These are phyloP conservation scores for Cryphonectria carpinicola DNA, from an alignment of 2,329 filamentous ascomycete species.

Conservation along the genomic window DNA sequence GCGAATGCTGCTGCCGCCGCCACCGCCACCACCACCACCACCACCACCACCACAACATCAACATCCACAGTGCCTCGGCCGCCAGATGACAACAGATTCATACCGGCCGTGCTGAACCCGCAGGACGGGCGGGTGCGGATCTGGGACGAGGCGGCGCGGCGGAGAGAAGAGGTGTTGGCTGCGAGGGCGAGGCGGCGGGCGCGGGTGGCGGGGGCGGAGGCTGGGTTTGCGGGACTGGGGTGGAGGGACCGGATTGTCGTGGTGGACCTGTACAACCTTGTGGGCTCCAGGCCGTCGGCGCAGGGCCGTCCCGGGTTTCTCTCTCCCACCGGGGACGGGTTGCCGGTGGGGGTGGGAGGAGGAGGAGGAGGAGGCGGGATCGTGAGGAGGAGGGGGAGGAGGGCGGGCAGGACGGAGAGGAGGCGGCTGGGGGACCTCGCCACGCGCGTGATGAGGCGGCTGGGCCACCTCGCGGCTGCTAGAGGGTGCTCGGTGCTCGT, in stretches of 20 bases:
- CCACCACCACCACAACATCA: no score
- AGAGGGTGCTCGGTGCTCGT: conserved; percentile 3
- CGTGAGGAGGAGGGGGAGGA: not conserved
- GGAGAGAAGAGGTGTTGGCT: not conserved
- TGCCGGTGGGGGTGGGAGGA: not conserved
- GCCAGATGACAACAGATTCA: not conserved
- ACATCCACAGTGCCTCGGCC: no score
- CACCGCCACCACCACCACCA: no score
- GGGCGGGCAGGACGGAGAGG: not conserved
- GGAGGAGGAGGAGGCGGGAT: no score
- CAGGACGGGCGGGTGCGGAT: not conserved
- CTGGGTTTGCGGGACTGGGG: not conserved
- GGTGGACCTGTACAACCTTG: not conserved
- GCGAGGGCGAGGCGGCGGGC: not conserved
- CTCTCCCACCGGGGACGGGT: no score
- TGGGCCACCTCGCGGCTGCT: not conserved
- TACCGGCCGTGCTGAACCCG: not conserved
- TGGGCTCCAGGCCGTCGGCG: not conserved
- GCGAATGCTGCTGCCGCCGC: not conserved
- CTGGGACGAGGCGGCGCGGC: not conserved
- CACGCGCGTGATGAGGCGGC: not conserved
- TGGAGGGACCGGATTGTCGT: not conserved
- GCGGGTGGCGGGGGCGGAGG: not conserved
- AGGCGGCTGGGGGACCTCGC: not conserved
- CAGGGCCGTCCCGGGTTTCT: not conserved